Base-by-base conservation (phyloP, 371 early-diverging fungal species). In the Syncephalastrum contaminatum region DNA sequence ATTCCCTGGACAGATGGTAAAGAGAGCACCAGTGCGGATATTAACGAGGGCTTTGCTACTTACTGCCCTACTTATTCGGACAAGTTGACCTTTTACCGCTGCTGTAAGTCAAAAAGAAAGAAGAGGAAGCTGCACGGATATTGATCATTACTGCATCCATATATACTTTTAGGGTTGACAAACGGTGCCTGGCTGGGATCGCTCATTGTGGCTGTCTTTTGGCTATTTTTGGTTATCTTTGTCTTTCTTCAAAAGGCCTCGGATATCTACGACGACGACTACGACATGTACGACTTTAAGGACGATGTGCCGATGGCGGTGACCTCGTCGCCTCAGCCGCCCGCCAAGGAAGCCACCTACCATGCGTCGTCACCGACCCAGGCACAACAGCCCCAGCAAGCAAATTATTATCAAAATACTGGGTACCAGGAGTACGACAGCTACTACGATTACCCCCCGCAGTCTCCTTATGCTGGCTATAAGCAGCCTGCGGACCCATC, bases 1-100 rank as follows among this genome's bases (percentile, higher is more conserved):
- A 44, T 67, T 10, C 71, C 75, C 12, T 69, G 71, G 75, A 66
- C 59, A 41, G 63, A 67, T 16, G 36, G 39, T 8, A 40, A 55
- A 5, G 24, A 36, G 10, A 24, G 3, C 47, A 44, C 30, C n/a
- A 30, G 19, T 46, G 51, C 2, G 15, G 21, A 20, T 20, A 50
- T 45, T 24, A 54, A 69, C 10, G 42, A 43, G 21, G 68, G 68
- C 2, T 69, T 43, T 45, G 62, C 60, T 10, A 48, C 53, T 7
- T 70, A 66, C 40, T 69, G 69, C 43, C 21, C 53, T 14, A 48
- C 27, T 3, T 70, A 67, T 4, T 30, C 36, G 36, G 22, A 40
- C 7, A 54, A 54, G 19, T n/a, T 43, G 22, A 27, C 44, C 22
- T 49, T 41, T 12, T 48, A 51, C 25, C 60, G 75, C 27, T 74